Evolutionary conservation across 2,329 filamentous ascomycete genomes (phyloP), one percentile per base, ranked within the genome.

Genomic region (Clonostachys rosea): DNA sequence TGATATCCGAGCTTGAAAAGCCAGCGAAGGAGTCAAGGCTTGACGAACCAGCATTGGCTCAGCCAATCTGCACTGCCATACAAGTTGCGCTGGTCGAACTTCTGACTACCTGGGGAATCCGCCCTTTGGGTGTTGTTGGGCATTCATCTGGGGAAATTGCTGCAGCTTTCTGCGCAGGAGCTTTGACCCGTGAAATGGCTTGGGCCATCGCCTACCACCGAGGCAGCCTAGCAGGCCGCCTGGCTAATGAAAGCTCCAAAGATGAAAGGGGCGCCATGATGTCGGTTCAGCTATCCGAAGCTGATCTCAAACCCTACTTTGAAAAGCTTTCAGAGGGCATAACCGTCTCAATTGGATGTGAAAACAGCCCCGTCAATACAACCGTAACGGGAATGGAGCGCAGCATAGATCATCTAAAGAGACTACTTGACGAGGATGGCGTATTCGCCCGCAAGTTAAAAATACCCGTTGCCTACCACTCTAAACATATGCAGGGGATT

Each of bases 181-280:
- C 71, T 9, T 60, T 77, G 24, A 65, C 64, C 3, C 65, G 75
- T 35, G 64, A 75, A 33, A 61, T 67, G 1, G 69, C 71, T 42
- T 70, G 78, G 59, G 62, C 66, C 1, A 66, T 75, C 12, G 77
- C 77, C 2, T 82, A 79, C 56, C 68, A 71, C 52, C 63, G 74
- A 14, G 74, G 71, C 34, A 42, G 53, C 43, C 12, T 47, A 41
- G 44, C 56, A 8, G 49, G 47, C 2, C 18, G 44, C 10, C 42
- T 45, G 16, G 56, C 50, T 40, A 43, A 39, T 42, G 43, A 45
- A 18, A 18, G 16, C 39, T 12, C 33, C 42, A n/a, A 24, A 47
- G 17, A 34, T 40, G 16, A 75, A 0, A 61, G 62, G 5, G 78
- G 78, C 0, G 61, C 69, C 8, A 83, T 83, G 79, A 67, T 81